phyloP scores from a whole-genome alignment of 75 land plant species.

The Adiantum capillusveneris region DNA sequence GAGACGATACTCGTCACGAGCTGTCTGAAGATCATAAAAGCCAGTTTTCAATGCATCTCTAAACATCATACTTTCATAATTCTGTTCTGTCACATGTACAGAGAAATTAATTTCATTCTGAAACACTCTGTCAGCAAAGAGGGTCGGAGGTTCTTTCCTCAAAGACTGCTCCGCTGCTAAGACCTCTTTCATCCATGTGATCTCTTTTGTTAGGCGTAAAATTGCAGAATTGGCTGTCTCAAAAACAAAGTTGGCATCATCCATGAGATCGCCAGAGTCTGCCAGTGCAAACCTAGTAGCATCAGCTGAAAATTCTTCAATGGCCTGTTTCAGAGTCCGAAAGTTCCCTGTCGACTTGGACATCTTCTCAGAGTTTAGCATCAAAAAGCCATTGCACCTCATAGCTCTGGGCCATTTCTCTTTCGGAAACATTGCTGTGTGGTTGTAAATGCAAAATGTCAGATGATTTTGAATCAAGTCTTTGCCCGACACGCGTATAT shows the following conservation, averaged over 20 bases:
- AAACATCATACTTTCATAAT: conserved; percentile 59
- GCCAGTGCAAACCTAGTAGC: conserved; percentile 84
- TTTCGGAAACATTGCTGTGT: conserved; percentile 67
- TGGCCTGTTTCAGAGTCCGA: conserved; percentile 55
- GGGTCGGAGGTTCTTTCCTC: conserved; percentile 37
- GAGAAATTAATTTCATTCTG: conserved; percentile 85
- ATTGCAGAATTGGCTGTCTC: conserved; percentile 91
- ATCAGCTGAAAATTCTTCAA: conserved; percentile 78
- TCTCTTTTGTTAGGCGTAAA: conserved; percentile 74
- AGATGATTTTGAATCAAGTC: conserved; percentile 88
- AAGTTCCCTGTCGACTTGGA: conserved; percentile 92
- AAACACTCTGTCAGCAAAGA: conserved; percentile 75
- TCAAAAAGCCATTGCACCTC: conserved; percentile 81
- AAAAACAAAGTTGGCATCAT: conserved; percentile 91
- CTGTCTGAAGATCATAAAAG: conserved; percentile 88
- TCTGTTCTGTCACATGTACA: conserved; percentile 47
- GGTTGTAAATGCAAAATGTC: conserved; percentile 83
- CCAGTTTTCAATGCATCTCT: conserved; percentile 87
- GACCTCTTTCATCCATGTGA: conserved; percentile 86
- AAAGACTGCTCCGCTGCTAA: conserved; percentile 52
- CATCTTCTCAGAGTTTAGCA: conserved; percentile 92
- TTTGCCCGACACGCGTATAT: conserved; percentile 81
- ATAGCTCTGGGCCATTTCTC: conserved; percentile 73
- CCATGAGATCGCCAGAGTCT: conserved; percentile 87
- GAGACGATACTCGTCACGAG: conserved; percentile 83